phyloP scores from a whole-genome alignment of 148 eudicot species.

The Silene latifolia region DNA sequence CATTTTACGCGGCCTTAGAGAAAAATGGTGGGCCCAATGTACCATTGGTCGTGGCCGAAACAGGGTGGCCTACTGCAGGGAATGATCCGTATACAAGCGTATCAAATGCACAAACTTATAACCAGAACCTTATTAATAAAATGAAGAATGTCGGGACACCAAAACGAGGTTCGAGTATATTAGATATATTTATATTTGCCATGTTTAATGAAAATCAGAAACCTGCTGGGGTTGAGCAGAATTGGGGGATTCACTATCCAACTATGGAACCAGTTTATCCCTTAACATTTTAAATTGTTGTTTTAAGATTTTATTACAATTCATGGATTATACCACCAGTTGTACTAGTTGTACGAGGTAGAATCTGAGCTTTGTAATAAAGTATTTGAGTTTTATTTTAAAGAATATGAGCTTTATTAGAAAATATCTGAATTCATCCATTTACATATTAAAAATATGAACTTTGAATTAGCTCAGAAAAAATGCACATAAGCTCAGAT shows the following conservation, averaged over 20 bases:
- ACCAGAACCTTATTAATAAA: constrained; percentile 21
- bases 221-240: constrained; percentile 32
- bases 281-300: constrained; percentile 5
- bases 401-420: too few relatives aligned
- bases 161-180: constrained; percentile 11
- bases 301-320: too few relatives aligned
- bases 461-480: too few relatives aligned
- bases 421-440: too few relatives aligned
- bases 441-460: too few relatives aligned
- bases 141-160: constrained; percentile 34
- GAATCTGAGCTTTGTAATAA: too few relatives aligned
- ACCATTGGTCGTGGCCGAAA: constrained; percentile 24
- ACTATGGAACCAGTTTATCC: constrained; percentile 20
- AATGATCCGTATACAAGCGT: constrained; percentile 21
- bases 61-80: constrained; percentile 45
- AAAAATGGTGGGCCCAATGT: constrained; percentile 14
- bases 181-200: constrained; percentile 41
- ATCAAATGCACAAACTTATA: constrained; percentile 24
- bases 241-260: constrained; percentile 39
- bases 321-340: too few relatives aligned
- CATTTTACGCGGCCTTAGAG: constrained; percentile 26
- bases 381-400: too few relatives aligned
- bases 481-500: too few relatives aligned
- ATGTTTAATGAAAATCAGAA: constrained; percentile 45
- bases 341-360: too few relatives aligned